Evolutionary conservation across 345 rosid species (phyloP), one percentile per base, ranked within the genome.

Genomic region (Populus ilicifolia): DNA sequence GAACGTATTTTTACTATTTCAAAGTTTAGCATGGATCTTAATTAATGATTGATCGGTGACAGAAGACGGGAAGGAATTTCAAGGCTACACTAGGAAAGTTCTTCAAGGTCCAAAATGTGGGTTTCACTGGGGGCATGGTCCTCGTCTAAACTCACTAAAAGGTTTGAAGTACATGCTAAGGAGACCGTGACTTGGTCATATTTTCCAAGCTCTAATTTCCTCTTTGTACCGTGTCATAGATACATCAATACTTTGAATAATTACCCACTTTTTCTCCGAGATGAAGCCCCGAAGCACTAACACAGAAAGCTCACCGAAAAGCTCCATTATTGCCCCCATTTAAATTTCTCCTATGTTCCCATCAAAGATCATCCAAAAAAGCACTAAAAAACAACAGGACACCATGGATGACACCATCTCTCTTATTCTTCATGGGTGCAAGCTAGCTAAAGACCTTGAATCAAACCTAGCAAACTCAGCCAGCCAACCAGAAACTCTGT

Each of bases 371-470:
- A 39, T 41, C 56, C 18, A n/a, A 21, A 70, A 14, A 7, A 43
- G 14, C 0, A 38, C 63, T 21, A 10, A 61, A 21, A 29, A 70
- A 43, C 27, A 56, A 27, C 38, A 38, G 9, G 43, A 36, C 23
- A 54, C 29, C 25, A 83, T 87, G 89, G 87, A 85, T 70, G 91
- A 86, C 23, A 66, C 78, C 7, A 69, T 87, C 75, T 76, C 90
- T 74, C 41, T 84, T 70, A 79, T 92, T 71, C 82, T 82, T 29
- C 82, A 75, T 0, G 97, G 93, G 8, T 80, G 90, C 78, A 78
- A 80, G 35, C 73, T 88, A 20, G 92, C 89, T 16, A 80, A 74
- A 33, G 87, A 83, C 3, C 89, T 93, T n/a, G 90, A 89, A 80
- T 66, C 85, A 8, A 85, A 54, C 79, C 84, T 90, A 54, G 84